Evolutionary conservation across 345 rosid species (phyloP).

Genomic region (Chamaenerion angustifolium): DNA sequence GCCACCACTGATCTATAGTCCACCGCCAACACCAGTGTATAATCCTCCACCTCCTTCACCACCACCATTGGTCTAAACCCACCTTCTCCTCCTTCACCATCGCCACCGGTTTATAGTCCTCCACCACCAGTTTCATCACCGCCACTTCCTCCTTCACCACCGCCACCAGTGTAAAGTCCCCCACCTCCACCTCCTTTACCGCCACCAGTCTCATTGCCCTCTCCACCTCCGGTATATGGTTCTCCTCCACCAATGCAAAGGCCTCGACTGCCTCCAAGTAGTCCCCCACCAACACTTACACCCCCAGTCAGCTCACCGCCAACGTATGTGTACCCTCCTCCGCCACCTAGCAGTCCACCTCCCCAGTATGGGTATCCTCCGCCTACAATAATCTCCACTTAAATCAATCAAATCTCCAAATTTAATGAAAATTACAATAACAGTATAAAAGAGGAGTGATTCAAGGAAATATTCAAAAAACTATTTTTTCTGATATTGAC

Average conservation of each 20-base stretch:
- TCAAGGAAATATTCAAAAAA: no score
- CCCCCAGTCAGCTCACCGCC: constrained; percentile 1
- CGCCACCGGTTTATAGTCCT: no score
- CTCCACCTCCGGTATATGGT: not conserved
- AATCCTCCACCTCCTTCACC: no score
- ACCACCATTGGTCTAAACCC: no score
- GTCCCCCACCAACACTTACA: not conserved
- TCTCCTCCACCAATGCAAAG: not conserved
- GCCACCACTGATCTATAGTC: no score
- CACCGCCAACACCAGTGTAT: no score
- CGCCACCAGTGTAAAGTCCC: constrained; percentile 3
- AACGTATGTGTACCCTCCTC: not conserved
- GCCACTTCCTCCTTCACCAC: not conserved
- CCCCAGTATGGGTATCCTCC: constrained; percentile 5
- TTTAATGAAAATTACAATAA: no score
- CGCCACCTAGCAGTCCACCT: constrained; percentile 4
- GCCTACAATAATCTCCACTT: not conserved
- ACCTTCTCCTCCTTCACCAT: no score
- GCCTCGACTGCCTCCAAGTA: not conserved
- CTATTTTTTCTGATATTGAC: no score
- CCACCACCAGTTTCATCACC: not conserved
- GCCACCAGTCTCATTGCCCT: no score
- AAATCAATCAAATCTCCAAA: not conserved
- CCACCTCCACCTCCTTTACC: no score
- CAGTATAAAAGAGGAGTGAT: no score